Base-by-base conservation (phyloP, 1,284 basidiomycete genomes). In the Schizophyllum amplum region DNA sequence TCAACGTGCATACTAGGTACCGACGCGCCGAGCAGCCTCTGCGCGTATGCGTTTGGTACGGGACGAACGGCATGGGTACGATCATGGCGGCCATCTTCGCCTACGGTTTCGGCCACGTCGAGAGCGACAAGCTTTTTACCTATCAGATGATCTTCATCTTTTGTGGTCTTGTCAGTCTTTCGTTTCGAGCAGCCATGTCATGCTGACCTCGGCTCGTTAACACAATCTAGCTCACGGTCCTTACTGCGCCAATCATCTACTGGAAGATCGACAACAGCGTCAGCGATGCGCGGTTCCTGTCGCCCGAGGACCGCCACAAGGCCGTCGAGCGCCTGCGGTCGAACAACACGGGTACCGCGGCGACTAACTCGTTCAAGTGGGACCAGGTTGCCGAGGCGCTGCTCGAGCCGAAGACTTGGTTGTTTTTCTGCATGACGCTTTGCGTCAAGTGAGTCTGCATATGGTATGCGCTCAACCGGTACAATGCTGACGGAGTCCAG, bases 21-120 rank as follows among this genome's bases (percentile, higher is more conserved):
- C 55, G 61, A 17, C 60, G 61, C 47, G 58, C 58, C 27, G 61
- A 63, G 48, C 61, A 63, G 48, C 61, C 61, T 15, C 47, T 63
- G n/a, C 56, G 61, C 20, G 52, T 63, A 17, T 53, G 50, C 25
- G 50, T 57, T 15, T 63, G 61, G 61, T 63, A 61, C 33, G 57
- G 60, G 17, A 62, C 60, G 33, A 62, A 62, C 52, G 60, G 61
- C 47, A 5, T 62, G 26, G 61, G 58, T 11, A 63, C 61, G n/a
- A 63, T 60, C 21, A 50, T 59, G 49, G 54, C 24, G 15, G 42
- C 57, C 22, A 47, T 55, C 4, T 58, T 60, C n/a, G 25, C 60
- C 15, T 63, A 59, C 49, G 60, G 56, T 15, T 58, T 61, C 33
- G 58, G 58, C 9, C 58, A 47, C 47, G 59, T 62, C 55, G 55